These are phyloP conservation scores for Coemansia sp. DNA, from an alignment of 192 early-diverging fungal genomes.

Conservation along the genomic window DNA sequence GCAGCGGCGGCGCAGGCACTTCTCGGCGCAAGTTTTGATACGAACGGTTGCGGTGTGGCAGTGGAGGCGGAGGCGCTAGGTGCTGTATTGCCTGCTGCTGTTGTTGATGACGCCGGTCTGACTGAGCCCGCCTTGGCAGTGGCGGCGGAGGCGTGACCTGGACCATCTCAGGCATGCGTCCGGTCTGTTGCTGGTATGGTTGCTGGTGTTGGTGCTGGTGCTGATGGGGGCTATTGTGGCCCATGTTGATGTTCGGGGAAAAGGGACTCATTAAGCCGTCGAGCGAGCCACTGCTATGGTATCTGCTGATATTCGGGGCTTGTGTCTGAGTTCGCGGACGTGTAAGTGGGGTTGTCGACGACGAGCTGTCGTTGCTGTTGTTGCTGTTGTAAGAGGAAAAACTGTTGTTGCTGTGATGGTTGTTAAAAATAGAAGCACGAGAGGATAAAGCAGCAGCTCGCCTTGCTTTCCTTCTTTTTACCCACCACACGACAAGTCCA, in stretches of 20 bases:
- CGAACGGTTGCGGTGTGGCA: constrained; percentile 1
- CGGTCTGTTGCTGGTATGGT: background rate
- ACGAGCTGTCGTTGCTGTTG: background rate
- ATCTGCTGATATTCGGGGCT: background rate
- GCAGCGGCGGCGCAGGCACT: constrained; percentile 4
- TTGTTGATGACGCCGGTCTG: background rate
- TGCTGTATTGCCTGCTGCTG: background rate
- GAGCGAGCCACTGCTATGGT: constrained; percentile 7
- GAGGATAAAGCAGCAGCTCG: background rate
- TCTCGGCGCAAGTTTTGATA: background rate
- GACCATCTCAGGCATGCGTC: background rate
- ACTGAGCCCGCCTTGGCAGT: constrained; percentile 1
- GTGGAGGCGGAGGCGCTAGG: constrained; percentile 3
- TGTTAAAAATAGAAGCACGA: background rate
- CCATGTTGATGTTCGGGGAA: background rate
- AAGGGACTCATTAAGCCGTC: constrained; percentile 8
- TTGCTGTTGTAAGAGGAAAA: constrained; percentile 6
- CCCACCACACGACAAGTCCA: background rate
- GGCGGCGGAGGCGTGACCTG: constrained; percentile 6
- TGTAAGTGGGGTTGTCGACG: background rate
- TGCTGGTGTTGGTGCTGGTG: constrained; percentile 2
- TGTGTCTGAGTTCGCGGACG: background rate
- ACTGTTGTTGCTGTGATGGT: constrained; percentile 1
- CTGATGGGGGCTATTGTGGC: background rate
- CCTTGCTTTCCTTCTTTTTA: constrained; percentile 2